Evolutionary conservation across 2,329 filamentous ascomycete genomes (phyloP).

Genomic region (Leptographium lundbergii): DNA sequence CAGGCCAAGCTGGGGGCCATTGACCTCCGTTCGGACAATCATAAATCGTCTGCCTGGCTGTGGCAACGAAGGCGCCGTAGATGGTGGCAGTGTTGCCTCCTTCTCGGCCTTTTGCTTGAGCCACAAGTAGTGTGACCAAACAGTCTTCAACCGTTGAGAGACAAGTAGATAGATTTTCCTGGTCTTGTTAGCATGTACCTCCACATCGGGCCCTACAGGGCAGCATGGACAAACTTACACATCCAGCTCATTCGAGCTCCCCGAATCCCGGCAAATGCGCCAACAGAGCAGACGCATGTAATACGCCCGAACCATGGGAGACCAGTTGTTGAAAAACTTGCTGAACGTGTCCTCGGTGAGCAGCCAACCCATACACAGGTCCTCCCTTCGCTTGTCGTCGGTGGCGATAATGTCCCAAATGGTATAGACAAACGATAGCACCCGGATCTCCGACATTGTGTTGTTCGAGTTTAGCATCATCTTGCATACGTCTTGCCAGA

Average conservation of each 20-base stretch:
- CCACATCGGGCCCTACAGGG: slow-evolving; percentile 10
- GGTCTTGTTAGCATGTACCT: slow-evolving; percentile 22
- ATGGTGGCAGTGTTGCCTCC: slow-evolving; percentile 43
- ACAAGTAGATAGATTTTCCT: slow-evolving; percentile 60
- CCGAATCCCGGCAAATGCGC: slow-evolving; percentile 69
- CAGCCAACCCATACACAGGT: slow-evolving; percentile 62
- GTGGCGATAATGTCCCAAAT: slow-evolving; percentile 63
- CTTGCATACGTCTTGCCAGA: slow-evolving; percentile 73
- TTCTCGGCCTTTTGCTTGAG: slow-evolving; percentile 55
- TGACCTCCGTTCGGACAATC: slow-evolving; percentile 70
- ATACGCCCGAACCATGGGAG: slow-evolving; percentile 86
- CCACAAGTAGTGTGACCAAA: slow-evolving; percentile 71
- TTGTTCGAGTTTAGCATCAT: slow-evolving; percentile 74
- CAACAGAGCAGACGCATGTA: slow-evolving; percentile 86
- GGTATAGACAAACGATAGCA: slow-evolving; percentile 70
- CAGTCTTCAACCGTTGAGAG: slow-evolving; percentile 53
- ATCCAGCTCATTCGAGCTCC: slow-evolving; percentile 51
- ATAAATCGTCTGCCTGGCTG: slow-evolving; percentile 76
- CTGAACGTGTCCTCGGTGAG: slow-evolving; percentile 64
- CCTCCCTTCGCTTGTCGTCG: slow-evolving; percentile 53
- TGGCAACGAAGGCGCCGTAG: slow-evolving; percentile 70
- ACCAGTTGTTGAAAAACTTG: slow-evolving; percentile 85
- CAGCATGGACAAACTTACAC: slow-evolving; percentile 43
- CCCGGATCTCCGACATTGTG: slow-evolving; percentile 76
- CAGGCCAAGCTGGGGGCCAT: slow-evolving; percentile 32